These are phyloP conservation scores for Silene noctiflora DNA, from an alignment of 179 eudicot genomes.

Conservation along the genomic window DNA sequence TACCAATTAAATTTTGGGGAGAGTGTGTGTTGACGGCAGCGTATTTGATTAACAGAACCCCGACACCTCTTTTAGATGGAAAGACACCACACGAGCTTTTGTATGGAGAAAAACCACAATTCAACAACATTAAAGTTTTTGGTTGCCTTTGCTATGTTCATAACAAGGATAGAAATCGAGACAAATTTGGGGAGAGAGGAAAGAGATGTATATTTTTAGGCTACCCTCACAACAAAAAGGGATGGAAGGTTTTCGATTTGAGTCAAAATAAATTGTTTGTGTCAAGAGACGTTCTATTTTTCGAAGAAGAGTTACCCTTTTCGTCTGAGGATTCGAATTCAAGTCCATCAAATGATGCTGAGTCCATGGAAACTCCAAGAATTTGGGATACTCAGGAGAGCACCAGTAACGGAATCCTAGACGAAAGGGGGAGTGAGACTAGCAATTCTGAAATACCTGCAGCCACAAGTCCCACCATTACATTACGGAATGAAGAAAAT, in stretches of 20 bases:
- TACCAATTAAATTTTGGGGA: too few species aligned
- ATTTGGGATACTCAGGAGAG: too few species aligned
- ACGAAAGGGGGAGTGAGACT: constrained; percentile 4
- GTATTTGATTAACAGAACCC: not conserved
- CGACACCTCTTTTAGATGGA: not conserved
- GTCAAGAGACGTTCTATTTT: too few species aligned
- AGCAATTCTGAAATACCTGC: not conserved
- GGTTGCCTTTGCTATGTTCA: too few species aligned
- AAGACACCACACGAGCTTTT: constrained; percentile 8
- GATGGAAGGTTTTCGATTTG: constrained; percentile 6
- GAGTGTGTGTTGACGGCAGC: too few species aligned
- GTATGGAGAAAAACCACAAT: constrained; percentile 3
- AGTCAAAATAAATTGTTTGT: not conserved
- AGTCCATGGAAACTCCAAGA: too few species aligned
- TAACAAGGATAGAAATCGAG: too few species aligned
- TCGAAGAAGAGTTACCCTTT: too few species aligned
- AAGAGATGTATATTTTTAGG: not conserved
- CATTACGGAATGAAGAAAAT: not conserved
- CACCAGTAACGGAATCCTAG: not conserved
- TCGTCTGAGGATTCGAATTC: too few species aligned
- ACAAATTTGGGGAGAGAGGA: not conserved
- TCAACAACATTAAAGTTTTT: too few species aligned
- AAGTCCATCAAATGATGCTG: too few species aligned
- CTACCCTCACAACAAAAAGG: not conserved
- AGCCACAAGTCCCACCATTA: not conserved